These are phyloP conservation scores for Lactifluus subvellereus DNA, from an alignment of 768 basidiomycete species.

Conservation along the genomic window DNA sequence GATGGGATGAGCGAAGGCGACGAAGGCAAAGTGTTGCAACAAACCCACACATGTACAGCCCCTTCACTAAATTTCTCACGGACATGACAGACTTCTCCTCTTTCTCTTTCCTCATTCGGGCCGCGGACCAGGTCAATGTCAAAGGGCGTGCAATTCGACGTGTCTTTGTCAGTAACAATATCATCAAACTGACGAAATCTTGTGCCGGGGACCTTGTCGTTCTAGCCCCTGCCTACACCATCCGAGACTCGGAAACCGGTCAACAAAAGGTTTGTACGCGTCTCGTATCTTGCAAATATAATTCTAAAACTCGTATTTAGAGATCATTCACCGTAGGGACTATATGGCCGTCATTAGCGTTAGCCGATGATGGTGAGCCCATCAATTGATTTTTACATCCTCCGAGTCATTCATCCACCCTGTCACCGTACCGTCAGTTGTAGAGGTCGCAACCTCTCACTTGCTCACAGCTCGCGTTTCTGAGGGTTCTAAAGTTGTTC, in stretches of 20 bases:
- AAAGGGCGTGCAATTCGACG: conserved; percentile 50
- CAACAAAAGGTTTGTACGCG: conserved; percentile 6
- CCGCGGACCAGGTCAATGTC: not conserved
- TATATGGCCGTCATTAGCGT: conserved; percentile 68
- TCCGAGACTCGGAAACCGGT: conserved; percentile 12
- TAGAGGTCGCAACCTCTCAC: conserved; percentile 51
- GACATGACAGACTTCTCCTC: conserved; percentile 7
- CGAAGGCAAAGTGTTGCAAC: too few relatives aligned
- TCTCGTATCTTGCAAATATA: conserved; percentile 12
- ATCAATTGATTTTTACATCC: not conserved
- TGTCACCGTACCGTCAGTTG: conserved; percentile 35
- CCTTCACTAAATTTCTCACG: too few relatives aligned
- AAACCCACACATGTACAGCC: too few relatives aligned
- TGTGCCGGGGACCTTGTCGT: conserved; percentile 66
- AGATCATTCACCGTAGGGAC: conserved; percentile 64
- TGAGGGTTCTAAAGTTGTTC: conserved; percentile 42
- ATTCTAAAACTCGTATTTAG: conserved; percentile 16
- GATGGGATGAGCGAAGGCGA: too few relatives aligned
- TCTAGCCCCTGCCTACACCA: conserved; percentile 35
- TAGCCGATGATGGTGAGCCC: conserved; percentile 52
- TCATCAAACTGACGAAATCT: conserved; percentile 53
- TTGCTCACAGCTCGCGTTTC: conserved; percentile 55
- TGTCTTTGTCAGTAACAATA: conserved; percentile 56
- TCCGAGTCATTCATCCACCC: not conserved
- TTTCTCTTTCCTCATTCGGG: conserved; percentile 3